A percentile compares a stretch with the other conserved stretches of the same genome.
Evolutionary conservation across 2,329 filamentous ascomycete genomes (phyloP).

Genomic region (Beauveria bassiana): DNA sequence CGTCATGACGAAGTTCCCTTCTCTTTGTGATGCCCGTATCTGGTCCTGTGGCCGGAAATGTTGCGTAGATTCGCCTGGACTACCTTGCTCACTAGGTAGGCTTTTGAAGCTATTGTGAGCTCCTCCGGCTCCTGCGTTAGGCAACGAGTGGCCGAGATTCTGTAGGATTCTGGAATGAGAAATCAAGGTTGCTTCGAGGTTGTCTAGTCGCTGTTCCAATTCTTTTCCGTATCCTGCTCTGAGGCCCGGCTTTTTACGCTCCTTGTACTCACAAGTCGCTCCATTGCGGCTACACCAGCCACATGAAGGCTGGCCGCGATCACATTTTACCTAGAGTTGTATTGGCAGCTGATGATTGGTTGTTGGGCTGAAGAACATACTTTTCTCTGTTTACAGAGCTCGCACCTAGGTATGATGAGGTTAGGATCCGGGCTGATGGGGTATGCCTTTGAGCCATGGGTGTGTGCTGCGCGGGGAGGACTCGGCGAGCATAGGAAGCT

Average conservation of each 20-base stretch:
- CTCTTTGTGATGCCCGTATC: constrained; percentile 46
- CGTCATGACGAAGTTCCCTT: constrained; percentile 52
- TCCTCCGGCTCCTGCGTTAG: constrained; percentile 18
- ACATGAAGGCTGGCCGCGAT: constrained; percentile 65
- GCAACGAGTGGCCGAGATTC: constrained; percentile 36
- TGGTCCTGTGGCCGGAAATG: constrained; percentile 44
- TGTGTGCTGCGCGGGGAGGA: not conserved
- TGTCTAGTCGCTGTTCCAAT: constrained; percentile 63
- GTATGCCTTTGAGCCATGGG: not conserved
- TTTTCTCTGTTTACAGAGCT: constrained; percentile 76
- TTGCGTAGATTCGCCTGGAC: constrained; percentile 39
- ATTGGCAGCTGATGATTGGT: constrained; percentile 12
- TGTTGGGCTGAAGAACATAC: constrained; percentile 31
- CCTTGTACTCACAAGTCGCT: constrained; percentile 58
- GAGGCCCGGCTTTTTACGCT: constrained; percentile 59
- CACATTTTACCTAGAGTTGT: constrained; percentile 57
- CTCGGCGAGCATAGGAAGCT: not conserved
- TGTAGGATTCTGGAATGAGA: constrained; percentile 61
- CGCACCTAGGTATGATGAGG: constrained; percentile 46
- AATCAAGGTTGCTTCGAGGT: constrained; percentile 58
- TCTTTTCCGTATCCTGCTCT: constrained; percentile 64
- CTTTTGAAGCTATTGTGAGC: constrained; percentile 36
- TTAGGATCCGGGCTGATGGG: constrained; percentile 27
- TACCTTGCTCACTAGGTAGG: constrained; percentile 47
- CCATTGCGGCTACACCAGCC: constrained; percentile 61